These are phyloP conservation scores for Globisporangium cederbergense DNA, from an alignment of 352 stramenopile species.

Conservation along the genomic window DNA sequence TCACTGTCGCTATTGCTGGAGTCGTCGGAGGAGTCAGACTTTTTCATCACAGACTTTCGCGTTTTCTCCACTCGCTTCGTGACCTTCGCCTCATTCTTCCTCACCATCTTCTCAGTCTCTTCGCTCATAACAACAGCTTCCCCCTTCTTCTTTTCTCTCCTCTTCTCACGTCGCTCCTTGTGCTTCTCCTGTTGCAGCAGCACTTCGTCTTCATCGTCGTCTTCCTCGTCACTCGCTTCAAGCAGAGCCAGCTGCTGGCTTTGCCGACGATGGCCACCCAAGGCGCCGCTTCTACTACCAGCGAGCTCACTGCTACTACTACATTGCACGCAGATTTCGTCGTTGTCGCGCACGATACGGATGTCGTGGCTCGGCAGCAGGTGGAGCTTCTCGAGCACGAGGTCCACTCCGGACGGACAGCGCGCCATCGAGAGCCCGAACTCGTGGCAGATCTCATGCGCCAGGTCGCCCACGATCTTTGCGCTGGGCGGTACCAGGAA, in stretches of 20 bases:
- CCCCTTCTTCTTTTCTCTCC: not conserved
- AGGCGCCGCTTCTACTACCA: not conserved
- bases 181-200: not conserved
- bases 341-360: conserved; percentile 56
- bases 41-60: not conserved
- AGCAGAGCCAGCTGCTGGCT: not conserved
- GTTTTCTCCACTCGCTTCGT: conserved; percentile 10
- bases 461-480: conserved; percentile 58
- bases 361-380: conserved; percentile 58
- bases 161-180: not conserved
- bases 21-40: conserved; percentile 7
- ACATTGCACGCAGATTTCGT: conserved; percentile 56
- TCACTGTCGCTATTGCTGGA: conserved; percentile 8
- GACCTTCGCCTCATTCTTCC: conserved; percentile 7
- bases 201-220: not conserved
- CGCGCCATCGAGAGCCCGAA: conserved; percentile 40
- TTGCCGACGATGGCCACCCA: not conserved
- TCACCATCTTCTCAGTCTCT: conserved; percentile 13
- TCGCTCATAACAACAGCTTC: not conserved
- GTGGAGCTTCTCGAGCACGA: conserved; percentile 57
- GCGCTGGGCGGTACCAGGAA: conserved; percentile 47
- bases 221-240: not conserved
- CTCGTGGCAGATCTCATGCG: conserved; percentile 46
- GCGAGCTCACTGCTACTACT: not conserved
- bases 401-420: conserved; percentile 48